These are phyloP conservation scores for Jasminum sambac DNA, from an alignment of 257 asterid species.

Conservation along the genomic window DNA sequence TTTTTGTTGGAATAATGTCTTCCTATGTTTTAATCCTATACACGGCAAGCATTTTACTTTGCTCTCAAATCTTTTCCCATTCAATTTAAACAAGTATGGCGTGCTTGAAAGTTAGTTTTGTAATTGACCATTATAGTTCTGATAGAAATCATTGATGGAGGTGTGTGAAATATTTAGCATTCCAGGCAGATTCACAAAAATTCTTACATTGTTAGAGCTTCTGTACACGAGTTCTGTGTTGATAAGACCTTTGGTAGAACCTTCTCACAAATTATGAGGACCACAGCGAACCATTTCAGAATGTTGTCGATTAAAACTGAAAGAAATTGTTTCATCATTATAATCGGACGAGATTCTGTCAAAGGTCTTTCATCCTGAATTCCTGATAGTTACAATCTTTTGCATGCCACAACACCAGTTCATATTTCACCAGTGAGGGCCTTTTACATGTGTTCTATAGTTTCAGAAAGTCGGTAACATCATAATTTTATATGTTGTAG, in stretches of 20 bases:
- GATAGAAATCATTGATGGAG: slow-evolving; percentile 5
- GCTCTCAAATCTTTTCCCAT: slow-evolving; percentile 1
- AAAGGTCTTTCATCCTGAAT: not conserved
- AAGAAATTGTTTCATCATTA: not conserved
- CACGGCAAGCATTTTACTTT: not conserved
- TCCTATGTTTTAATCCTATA: not conserved
- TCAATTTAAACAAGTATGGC: slow-evolving; percentile 1
- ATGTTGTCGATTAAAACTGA: not conserved
- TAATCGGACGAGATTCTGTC: not conserved
- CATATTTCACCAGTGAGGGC: not conserved
- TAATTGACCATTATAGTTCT: not conserved
- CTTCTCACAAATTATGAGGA: not conserved
- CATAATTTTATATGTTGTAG: not conserved
- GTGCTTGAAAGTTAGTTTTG: slow-evolving; percentile 18
- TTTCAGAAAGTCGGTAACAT: not conserved
- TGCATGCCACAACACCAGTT: not conserved
- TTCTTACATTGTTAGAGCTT: not conserved
- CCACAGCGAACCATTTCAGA: not conserved
- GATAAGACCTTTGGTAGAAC: not conserved
- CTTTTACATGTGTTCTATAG: not conserved
- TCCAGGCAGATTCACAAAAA: not conserved
- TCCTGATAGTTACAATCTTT: not conserved
- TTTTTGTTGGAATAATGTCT: no score
- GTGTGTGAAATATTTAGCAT: not conserved
- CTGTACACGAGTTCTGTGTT: not conserved